Percentiles rank a stretch among this genome's conserved stretches.
These are phyloP conservation scores for Daldinia childiae DNA, from an alignment of 495 filamentous ascomycete genomes.

Conservation along the genomic window DNA sequence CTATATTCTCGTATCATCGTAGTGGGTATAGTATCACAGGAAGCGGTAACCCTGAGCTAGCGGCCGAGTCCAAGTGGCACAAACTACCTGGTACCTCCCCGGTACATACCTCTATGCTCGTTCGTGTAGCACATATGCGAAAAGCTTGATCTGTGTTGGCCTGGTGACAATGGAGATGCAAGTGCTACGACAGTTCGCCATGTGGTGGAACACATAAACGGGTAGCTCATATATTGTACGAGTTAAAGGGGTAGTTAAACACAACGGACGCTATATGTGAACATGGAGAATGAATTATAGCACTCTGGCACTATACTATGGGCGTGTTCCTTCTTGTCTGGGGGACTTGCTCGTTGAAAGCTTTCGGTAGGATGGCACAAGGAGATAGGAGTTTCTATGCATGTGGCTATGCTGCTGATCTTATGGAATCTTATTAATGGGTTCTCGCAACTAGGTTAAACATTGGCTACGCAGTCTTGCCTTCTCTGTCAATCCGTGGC, in stretches of 20 bases:
- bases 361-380: background rate
- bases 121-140: background rate
- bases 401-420: constrained; percentile 4
- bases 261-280: background rate
- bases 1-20: background rate
- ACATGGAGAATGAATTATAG: background rate
- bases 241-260: background rate
- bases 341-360: background rate
- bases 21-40: background rate
- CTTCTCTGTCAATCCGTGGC: background rate
- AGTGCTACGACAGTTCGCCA: constrained; percentile 16
- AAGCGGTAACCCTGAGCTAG: background rate
- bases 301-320: background rate
- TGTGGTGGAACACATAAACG: constrained; percentile 10
- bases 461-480: background rate
- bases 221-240: background rate
- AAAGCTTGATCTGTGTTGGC: background rate
- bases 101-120: background rate
- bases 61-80: constrained; percentile 1
- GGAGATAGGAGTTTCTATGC: background rate
- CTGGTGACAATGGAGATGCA: background rate
- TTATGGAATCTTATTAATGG: background rate
- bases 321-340: background rate
- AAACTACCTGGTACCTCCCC: background rate
- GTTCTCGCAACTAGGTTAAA: background rate